Conservation (phyloP, 2,329 filamentous ascomycete genomes). For the Juglanconis oblonga region DNA sequence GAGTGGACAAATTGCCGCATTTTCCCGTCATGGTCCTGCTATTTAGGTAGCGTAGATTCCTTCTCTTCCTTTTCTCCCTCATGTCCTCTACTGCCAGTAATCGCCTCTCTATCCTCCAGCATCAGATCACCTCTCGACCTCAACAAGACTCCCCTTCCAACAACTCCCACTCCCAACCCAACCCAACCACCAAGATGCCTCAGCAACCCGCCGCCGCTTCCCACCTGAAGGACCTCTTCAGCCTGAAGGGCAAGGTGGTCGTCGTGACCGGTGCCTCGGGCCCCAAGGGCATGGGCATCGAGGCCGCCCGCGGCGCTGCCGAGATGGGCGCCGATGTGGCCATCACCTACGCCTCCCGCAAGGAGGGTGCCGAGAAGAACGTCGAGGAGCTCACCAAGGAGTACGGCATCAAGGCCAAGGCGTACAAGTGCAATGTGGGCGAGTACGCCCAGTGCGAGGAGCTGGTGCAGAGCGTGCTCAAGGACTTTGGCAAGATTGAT, state of each 20-base stretch:
- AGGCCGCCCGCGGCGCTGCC: slow-evolving; percentile 63
- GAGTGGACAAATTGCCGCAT: background rate
- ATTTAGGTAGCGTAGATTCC: background rate
- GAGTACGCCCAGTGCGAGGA: slow-evolving; percentile 50
- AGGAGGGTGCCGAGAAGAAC: slow-evolving; percentile 63
- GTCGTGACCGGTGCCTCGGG: slow-evolving; percentile 66
- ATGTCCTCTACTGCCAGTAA: background rate
- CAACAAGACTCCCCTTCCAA: background rate
- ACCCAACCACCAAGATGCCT: slow-evolving; percentile 45
- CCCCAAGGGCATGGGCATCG: slow-evolving; percentile 65
- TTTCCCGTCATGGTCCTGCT: background rate
- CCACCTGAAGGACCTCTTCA: slow-evolving; percentile 63
- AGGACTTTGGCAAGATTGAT: slow-evolving; percentile 72
- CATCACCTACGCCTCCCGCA: slow-evolving; percentile 68
- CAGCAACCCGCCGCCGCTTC: slow-evolving; percentile 53
- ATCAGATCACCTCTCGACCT: background rate
- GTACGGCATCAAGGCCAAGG: slow-evolving; percentile 64
- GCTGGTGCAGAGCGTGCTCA: slow-evolving; percentile 60
- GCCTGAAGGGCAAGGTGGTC: slow-evolving; percentile 67
- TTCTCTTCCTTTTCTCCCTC: background rate
- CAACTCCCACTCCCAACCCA: background rate
- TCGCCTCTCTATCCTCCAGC: background rate
- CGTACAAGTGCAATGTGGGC: slow-evolving; percentile 57
- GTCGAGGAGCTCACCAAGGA: slow-evolving; percentile 60
- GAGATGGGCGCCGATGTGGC: slow-evolving; percentile 68